Evolutionary conservation across 1,284 basidiomycete genomes (phyloP), one percentile per base, ranked within the genome.

Genomic region (Marasmius sp.): DNA sequence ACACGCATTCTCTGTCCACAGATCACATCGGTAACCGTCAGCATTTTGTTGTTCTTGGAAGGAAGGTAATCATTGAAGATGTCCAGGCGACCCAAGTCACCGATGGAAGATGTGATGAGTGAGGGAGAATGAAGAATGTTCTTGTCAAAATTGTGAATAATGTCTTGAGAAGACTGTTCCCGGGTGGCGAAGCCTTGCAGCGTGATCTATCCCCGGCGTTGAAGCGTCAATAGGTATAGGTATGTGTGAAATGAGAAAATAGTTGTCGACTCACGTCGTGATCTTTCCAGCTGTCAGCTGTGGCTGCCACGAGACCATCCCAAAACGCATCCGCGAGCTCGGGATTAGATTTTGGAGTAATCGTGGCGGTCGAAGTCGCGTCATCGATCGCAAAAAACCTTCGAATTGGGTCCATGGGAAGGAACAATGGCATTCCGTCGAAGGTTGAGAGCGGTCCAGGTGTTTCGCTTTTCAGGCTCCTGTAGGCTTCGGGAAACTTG

Each of bases 51-150:
- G 20, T 45, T 27, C n/a, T 36, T 34, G 11, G 57, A 59, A 8
- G 59, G 61, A 12, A 45, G 53, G 51, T 50, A 59, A 16, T 37
- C 20, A 36, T 41, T 27, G 37, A 66, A 60, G 11, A 64, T 11
- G 2, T 47, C 43, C 20, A 66, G 60, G 9, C 63, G 51, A 8
- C 58, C 60, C n/a, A 64, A 38, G 50, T 64, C 65, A n/a, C 65
- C 65, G 18, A 66, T 54, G 41, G 65, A 66, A 18, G 65, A 66
- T 22, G 61, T 51, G 18, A 62, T 54, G 37, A 64, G 34, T 14
- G 54, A 10, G 10, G 61, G 60, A 27, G 58, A 12, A 16, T 64
- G 37, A 47, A 62, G 43, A 14, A 62, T 39, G 37, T 37, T 38
- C 4, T 37, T 10, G 52, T 54, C 52, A 36, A 54, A 54, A 37